Percentiles rank a stretch among this genome's conserved stretches.
These are phyloP conservation scores for Paramecium tetraurelia DNA, from an alignment of 73 alveolate species.

Conservation along the genomic window DNA sequence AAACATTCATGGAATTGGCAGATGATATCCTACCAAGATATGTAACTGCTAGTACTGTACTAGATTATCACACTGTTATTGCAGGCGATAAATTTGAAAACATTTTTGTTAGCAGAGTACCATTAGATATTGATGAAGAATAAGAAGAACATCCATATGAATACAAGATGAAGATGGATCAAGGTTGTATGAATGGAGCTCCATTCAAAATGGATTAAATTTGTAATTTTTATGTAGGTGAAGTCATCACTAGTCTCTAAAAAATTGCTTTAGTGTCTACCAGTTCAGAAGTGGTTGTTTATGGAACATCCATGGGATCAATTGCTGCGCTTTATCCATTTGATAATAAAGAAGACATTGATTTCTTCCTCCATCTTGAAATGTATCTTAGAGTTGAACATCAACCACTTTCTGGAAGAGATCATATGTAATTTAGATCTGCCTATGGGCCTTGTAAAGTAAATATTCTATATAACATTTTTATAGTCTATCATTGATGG, in stretches of 20 bases:
- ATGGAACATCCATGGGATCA: constrained; percentile 94
- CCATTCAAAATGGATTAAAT: constrained; percentile 92
- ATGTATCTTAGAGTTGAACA: constrained; percentile 97
- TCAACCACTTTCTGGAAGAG: constrained; percentile 98
- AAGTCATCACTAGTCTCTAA: constrained; percentile 86
- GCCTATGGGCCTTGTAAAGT: constrained; percentile 88
- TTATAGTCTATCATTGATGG: constrained; percentile 91
- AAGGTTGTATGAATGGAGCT: constrained; percentile 97
- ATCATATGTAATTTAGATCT: constrained; percentile 95
- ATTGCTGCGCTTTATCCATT: constrained; percentile 93
- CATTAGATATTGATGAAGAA: constrained; percentile 93
- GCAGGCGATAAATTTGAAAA: constrained; percentile 98
- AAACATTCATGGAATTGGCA: constrained; percentile 88
- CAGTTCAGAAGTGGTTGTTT: constrained; percentile 86
- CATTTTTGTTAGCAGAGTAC: constrained; percentile 91
- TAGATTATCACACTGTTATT: constrained; percentile 96
- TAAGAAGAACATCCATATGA: constrained; percentile 96
- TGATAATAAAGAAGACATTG: constrained; percentile 92
- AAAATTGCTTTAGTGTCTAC: constrained; percentile 79
- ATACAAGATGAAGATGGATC: constrained; percentile 91
- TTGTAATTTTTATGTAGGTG: constrained; percentile 94
- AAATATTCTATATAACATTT: constrained; percentile 21
- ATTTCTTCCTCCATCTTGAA: constrained; percentile 98
- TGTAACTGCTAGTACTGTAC: constrained; percentile 81
- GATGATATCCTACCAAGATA: constrained; percentile 98